These are phyloP conservation scores for Epichloe hybrida DNA, from an alignment of 2,329 filamentous ascomycete species.

Conservation along the genomic window DNA sequence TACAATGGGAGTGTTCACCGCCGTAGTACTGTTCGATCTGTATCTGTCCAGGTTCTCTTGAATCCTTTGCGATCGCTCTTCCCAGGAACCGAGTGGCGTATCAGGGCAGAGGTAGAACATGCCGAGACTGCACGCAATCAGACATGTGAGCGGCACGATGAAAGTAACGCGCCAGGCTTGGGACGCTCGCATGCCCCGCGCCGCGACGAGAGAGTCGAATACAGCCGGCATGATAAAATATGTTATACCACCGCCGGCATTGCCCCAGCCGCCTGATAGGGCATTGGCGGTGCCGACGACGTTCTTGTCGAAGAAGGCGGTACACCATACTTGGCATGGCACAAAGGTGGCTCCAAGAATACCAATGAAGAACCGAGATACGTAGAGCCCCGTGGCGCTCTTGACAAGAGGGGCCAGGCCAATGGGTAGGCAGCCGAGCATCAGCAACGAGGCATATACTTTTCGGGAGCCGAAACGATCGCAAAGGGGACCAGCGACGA, in stretches of 20 bases:
- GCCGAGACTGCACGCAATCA: conserved; percentile 49
- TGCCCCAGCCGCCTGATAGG: conserved; percentile 72
- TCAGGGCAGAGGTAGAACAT: conserved; percentile 68
- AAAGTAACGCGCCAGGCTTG: conserved; percentile 77
- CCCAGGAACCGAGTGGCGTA: conserved; percentile 72
- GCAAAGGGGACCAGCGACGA: conserved; percentile 70
- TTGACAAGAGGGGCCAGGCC: conserved; percentile 68
- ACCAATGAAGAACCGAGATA: conserved; percentile 67
- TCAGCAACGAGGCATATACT: conserved; percentile 66
- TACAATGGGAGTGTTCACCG: conserved; percentile 38
- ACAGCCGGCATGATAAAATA: conserved; percentile 92
- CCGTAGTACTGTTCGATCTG: conserved; percentile 23
- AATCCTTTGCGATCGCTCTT: conserved; percentile 49
- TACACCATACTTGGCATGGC: conserved; percentile 85
- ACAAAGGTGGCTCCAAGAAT: conserved; percentile 69
- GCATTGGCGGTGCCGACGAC: conserved; percentile 82
- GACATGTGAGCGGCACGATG: conserved; percentile 68
- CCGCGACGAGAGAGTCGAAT: conserved; percentile 57
- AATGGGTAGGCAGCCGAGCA: conserved; percentile 67
- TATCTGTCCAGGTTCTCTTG: conserved; percentile 38
- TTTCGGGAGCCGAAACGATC: conserved; percentile 70
- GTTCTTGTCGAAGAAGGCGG: conserved; percentile 86
- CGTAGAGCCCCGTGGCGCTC: conserved; percentile 47
- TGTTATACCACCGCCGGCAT: conserved; percentile 78
- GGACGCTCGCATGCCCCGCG: conserved; percentile 46